Evolutionary conservation across 2,329 filamentous ascomycete species (phyloP).

Genomic region (Xylaria sp.): DNA sequence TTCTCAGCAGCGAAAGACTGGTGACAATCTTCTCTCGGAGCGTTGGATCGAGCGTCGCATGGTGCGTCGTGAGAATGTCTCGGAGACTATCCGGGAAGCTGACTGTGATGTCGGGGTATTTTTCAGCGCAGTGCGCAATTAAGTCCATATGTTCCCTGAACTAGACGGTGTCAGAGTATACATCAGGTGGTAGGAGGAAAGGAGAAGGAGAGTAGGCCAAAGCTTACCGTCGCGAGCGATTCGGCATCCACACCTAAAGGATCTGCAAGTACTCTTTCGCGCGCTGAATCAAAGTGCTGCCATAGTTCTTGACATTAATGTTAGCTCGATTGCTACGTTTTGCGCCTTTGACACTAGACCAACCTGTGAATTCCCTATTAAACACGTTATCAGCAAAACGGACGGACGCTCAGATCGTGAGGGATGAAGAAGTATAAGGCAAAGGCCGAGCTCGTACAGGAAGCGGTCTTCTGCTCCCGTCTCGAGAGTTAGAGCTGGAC

Average conservation of each 20-base stretch:
- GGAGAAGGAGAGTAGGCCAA: not conserved
- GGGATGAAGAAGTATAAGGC: not conserved
- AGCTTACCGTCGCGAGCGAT: slow-evolving; percentile 73
- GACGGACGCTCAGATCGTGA: not conserved
- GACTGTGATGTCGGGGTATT: slow-evolving; percentile 83
- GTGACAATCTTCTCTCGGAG: slow-evolving; percentile 94
- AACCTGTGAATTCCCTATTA: slow-evolving; percentile 37
- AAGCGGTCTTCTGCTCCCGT: not conserved
- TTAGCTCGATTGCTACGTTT: slow-evolving; percentile 17
- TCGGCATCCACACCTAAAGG: slow-evolving; percentile 81
- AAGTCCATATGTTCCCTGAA: slow-evolving; percentile 94
- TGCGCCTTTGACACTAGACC: not conserved
- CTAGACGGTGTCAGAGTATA: slow-evolving; percentile 26
- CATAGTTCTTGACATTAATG: slow-evolving; percentile 82
- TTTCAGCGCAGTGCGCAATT: slow-evolving; percentile 91
- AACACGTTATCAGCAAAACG: slow-evolving; percentile 20
- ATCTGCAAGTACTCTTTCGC: slow-evolving; percentile 89
- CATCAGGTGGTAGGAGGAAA: not conserved
- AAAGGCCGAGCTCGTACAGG: not conserved
- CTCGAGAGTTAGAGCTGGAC: not conserved
- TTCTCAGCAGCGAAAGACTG: slow-evolving; percentile 84
- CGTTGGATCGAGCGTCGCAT: slow-evolving; percentile 83
- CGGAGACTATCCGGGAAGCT: slow-evolving; percentile 85
- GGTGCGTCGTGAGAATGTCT: slow-evolving; percentile 81
- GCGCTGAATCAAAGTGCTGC: slow-evolving; percentile 89